These are phyloP conservation scores for Leccinellum rugosiceps DNA, from an alignment of 768 basidiomycete species.

Conservation along the genomic window DNA sequence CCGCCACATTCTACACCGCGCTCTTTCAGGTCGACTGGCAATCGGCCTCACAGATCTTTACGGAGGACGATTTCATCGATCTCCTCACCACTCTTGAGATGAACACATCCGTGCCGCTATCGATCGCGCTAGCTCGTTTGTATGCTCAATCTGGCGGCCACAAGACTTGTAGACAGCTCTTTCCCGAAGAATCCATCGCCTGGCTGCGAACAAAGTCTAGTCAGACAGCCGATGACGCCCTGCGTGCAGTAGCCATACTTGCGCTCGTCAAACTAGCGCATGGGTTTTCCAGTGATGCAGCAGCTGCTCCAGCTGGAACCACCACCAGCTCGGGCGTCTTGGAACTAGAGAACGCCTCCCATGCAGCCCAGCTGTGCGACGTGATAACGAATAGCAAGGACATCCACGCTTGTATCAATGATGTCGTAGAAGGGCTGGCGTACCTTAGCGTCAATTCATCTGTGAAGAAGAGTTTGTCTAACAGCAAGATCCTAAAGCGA, in stretches of 20 bases:
- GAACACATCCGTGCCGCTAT: constrained; percentile 45
- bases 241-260: constrained; percentile 64
- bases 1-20: constrained; percentile 68
- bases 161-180: constrained; percentile 61
- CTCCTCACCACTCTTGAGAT: constrained; percentile 65
- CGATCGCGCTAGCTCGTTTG: constrained; percentile 65
- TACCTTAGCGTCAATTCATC: constrained; percentile 66
- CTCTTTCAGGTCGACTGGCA: constrained; percentile 81
- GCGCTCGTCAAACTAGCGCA: constrained; percentile 77
- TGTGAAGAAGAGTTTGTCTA: constrained; percentile 62
- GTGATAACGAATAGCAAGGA: constrained; percentile 42
- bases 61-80: constrained; percentile 59
- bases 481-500: constrained; percentile 52
- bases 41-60: constrained; percentile 62
- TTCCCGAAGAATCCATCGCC: constrained; percentile 51
- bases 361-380: constrained; percentile 55
- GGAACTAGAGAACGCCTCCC: constrained; percentile 37
- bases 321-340: constrained; percentile 5
- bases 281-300: constrained; percentile 47
- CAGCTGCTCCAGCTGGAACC: constrained; percentile 13
- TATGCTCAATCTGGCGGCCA: constrained; percentile 75
- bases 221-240: constrained; percentile 39
- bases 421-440: constrained; percentile 83
- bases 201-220: constrained; percentile 69
- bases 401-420: constrained; percentile 44